phyloP scores from a whole-genome alignment of 768 basidiomycete species.

The Leccinum broughii region DNA sequence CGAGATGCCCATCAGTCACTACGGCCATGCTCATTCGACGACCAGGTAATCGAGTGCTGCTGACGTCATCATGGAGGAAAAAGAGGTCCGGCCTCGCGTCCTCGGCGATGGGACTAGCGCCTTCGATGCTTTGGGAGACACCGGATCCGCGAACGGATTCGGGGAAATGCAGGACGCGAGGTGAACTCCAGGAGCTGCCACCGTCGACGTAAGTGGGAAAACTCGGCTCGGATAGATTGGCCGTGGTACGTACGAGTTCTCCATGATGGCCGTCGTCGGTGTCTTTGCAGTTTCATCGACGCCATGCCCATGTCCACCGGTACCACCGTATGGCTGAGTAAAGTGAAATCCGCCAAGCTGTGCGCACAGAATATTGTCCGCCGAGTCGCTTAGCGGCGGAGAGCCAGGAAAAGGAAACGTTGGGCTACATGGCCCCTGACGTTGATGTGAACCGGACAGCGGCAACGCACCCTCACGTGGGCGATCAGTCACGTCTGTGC shows the following conservation, averaged over 20 bases:
- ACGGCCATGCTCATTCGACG: constrained; percentile 20
- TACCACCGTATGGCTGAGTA: constrained; percentile 8
- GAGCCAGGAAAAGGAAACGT: constrained; percentile 12
- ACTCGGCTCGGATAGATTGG: constrained; percentile 6
- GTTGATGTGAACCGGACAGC: constrained; percentile 22
- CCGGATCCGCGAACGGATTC: constrained; percentile 22
- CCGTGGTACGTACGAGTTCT: constrained; percentile 25
- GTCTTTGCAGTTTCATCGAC: constrained; percentile 23
- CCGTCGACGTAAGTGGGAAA: constrained; percentile 24
- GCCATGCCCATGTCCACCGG: constrained; percentile 13
- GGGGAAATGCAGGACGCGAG: constrained; percentile 28
- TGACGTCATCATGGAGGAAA: constrained; percentile 26
- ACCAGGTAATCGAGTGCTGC: constrained; percentile 11
- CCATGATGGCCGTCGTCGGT: constrained; percentile 31
- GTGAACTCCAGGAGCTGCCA: constrained; percentile 29
- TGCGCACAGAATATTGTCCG: constrained; percentile 25
- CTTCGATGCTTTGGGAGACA: constrained; percentile 16
- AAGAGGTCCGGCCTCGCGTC: constrained; percentile 24
- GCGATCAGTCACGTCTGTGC: constrained; percentile 19
- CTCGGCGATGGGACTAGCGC: constrained; percentile 22
- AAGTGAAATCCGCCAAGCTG: constrained; percentile 30
- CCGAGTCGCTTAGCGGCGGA: constrained; percentile 14
- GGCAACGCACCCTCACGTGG: constrained; percentile 24
- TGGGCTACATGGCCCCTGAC: constrained; percentile 18
- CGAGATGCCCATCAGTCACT: constrained; percentile 12